phyloP scores from a whole-genome alignment of 306 rosid species.

The Trifolium dubium region DNA sequence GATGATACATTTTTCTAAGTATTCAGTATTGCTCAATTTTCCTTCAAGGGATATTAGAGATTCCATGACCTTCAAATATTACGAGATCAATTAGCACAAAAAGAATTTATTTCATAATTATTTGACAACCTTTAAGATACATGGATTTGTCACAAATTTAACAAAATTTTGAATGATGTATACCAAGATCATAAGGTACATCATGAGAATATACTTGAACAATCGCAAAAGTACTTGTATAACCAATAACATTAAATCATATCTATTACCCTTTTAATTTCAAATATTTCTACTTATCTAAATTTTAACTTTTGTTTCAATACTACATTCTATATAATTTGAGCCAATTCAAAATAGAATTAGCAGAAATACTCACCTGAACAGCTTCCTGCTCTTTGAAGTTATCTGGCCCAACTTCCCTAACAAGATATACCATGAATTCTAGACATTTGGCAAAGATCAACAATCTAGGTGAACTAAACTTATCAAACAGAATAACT shows the following conservation, averaged over 20 bases:
- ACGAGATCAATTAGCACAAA: conserved; percentile 22
- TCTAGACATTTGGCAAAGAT: conserved; percentile 32
- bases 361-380: conserved; percentile 30
- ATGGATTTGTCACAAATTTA: background rate
- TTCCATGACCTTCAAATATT: conserved; percentile 32
- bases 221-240: background rate
- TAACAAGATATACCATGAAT: conserved; percentile 30
- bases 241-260: background rate
- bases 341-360: conserved; percentile 10
- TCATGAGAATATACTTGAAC: background rate
- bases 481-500: background rate
- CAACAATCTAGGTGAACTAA: background rate
- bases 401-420: background rate
- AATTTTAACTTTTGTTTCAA: background rate
- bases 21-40: background rate
- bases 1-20: conserved; percentile 1
- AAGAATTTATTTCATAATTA: background rate
- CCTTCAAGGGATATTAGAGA: conserved; percentile 8
- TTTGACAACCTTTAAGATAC: background rate
- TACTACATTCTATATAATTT: background rate
- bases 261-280: background rate
- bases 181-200: background rate
- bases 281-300: background rate
- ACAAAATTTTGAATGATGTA: background rate
- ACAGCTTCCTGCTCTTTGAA: conserved; percentile 9